Percentiles rank a stretch among this genome's conserved stretches.
Conservation (phyloP, 225 moss, liverwort and hornwort species). For the Polytrichum commune region DNA sequence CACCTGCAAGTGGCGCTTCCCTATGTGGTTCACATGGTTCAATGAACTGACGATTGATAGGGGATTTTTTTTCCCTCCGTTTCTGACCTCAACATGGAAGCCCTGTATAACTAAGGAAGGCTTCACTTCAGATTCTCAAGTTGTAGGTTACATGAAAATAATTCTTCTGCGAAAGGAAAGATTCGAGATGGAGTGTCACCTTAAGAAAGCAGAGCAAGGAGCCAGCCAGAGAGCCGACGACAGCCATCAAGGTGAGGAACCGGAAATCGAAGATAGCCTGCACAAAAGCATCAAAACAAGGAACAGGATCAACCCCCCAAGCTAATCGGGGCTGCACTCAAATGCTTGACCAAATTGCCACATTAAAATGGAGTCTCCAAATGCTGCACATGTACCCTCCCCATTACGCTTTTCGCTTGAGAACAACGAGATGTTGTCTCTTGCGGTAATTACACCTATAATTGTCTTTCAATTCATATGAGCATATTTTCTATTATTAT, state of each 20-base stretch:
- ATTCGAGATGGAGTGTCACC: slow-evolving; percentile 19
- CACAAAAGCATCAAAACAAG: slow-evolving; percentile 6
- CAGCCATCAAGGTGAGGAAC: slow-evolving; percentile 53
- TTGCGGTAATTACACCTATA: not conserved
- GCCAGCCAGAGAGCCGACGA: slow-evolving; percentile 45
- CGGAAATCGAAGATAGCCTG: slow-evolving; percentile 62
- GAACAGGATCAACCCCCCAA: not conserved
- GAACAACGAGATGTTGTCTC: not conserved
- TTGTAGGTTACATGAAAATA: not conserved
- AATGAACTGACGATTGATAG: too few species aligned
- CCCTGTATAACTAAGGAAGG: too few species aligned
- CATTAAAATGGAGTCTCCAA: too few species aligned
- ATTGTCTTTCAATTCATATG: not conserved
- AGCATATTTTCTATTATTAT: too few species aligned
- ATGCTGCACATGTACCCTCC: too few species aligned
- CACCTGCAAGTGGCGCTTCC: too few species aligned
- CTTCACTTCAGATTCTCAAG: too few species aligned
- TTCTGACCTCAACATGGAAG: too few species aligned
- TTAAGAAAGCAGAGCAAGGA: slow-evolving; percentile 66
- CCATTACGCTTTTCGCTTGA: not conserved
- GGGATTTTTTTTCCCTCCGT: too few species aligned
- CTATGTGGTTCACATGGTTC: too few species aligned
- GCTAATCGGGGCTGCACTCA: too few species aligned
- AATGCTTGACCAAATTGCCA: too few species aligned
- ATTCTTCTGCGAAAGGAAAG: not conserved